Conservation (phyloP, 768 basidiomycete genomes). For the Kondoa subrosea region DNA sequence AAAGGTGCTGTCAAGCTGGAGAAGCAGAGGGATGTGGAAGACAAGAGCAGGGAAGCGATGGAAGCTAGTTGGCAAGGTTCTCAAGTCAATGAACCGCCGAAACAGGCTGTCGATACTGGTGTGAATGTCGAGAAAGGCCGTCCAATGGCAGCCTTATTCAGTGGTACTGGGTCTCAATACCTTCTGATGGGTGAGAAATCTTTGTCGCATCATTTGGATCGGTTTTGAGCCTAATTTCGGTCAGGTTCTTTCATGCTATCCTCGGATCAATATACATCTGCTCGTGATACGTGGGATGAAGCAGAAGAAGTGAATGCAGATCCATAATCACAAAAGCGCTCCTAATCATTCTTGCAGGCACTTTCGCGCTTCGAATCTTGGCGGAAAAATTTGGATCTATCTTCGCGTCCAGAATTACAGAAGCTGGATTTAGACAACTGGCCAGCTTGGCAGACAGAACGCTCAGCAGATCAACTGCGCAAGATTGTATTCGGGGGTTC, state of each 20-base stretch:
- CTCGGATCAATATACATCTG: slow-evolving; percentile 12
- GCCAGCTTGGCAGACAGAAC: slow-evolving; percentile 23
- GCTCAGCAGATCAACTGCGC: slow-evolving; percentile 13
- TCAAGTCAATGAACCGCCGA: not conserved
- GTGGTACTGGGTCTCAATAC: slow-evolving; percentile 27
- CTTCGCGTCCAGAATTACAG: slow-evolving; percentile 20
- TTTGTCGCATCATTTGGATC: slow-evolving; percentile 3
- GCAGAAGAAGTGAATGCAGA: slow-evolving; percentile 20
- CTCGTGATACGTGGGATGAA: slow-evolving; percentile 25
- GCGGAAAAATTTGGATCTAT: slow-evolving; percentile 19
- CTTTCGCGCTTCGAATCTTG: slow-evolving; percentile 26
- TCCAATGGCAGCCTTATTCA: slow-evolving; percentile 25
- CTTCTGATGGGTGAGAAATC: slow-evolving; percentile 18
- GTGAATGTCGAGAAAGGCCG: not conserved
- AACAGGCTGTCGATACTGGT: not conserved
- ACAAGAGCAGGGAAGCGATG: not conserved
- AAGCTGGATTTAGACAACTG: slow-evolving; percentile 23
- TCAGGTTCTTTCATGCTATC: not conserved
- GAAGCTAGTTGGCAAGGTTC: not conserved
- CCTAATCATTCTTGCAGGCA: slow-evolving; percentile 10
- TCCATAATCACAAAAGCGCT: not conserved
- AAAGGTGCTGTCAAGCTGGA: not conserved
- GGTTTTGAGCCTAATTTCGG: slow-evolving; percentile 19
- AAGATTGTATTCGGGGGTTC: slow-evolving; percentile 25
- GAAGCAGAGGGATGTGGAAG: not conserved